Percentiles rank a stretch among this genome's conserved stretches.
Evolutionary conservation across 2,329 filamentous ascomycete genomes (phyloP).

Genomic region (Verticillium nonalfalfae): DNA sequence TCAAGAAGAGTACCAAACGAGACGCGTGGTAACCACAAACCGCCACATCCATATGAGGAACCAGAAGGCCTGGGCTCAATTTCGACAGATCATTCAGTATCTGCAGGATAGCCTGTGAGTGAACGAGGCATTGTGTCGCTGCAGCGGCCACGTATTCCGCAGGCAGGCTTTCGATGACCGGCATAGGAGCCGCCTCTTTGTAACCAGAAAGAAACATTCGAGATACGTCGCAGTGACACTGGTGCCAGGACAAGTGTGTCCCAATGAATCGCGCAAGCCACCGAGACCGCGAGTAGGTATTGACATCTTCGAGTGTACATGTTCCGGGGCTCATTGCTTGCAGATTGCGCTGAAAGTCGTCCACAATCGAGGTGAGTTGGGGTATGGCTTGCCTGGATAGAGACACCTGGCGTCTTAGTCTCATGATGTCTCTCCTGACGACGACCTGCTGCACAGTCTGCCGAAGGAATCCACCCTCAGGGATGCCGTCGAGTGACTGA

Average conservation of each 20-base stretch:
- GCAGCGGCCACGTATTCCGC: conserved; percentile 18
- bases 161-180: conserved; percentile 14
- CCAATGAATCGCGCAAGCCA: conserved; percentile 13
- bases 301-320: conserved; percentile 2
- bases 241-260: conserved; percentile 23
- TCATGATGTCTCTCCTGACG: conserved; percentile 14
- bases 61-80: conserved; percentile 20
- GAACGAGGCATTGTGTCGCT: conserved; percentile 25
- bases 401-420: conserved; percentile 11
- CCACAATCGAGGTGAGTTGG: conserved; percentile 7
- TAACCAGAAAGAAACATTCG: conserved; percentile 32
- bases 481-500: conserved; percentile 1
- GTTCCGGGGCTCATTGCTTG: conserved; percentile 2
- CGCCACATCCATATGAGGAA: conserved; percentile 23
- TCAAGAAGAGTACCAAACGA: conserved; percentile 26
- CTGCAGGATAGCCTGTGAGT: conserved; percentile 16
- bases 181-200: conserved; percentile 26
- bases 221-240: conserved; percentile 35
- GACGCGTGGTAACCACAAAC: conserved; percentile 34
- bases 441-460: conserved; percentile 10
- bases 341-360: conserved; percentile 7
- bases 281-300: conserved; percentile 4
- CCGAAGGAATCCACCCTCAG: conserved; percentile 11
- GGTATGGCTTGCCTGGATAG: not conserved
- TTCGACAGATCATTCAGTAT: conserved; percentile 23